Base-by-base conservation (phyloP, 805 yeast species). In the Saccharomycopsis sp. region DNA sequence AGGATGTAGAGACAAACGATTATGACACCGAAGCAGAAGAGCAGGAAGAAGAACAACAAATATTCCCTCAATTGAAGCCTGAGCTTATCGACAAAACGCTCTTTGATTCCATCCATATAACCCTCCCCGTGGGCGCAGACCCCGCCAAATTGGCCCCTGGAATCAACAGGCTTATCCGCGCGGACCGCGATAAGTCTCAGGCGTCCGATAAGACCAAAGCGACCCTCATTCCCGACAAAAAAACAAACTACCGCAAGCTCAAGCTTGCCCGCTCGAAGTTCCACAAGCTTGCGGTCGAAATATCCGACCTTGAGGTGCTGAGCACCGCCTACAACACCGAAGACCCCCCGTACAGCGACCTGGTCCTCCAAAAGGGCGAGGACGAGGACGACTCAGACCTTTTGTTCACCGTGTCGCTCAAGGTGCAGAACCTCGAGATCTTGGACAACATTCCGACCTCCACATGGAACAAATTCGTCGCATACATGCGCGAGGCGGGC, bases 381-480 rank as follows among this genome's bases (percentile, higher is more conserved):
- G 62, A 60, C 3, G 65, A 62, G 5, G 70, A 70, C 50, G 71
- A 66, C 41, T 74, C 77, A 18, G 84, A 80, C 54, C 51, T 77
- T 2, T 68, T 86, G 12, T 84, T 77, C 65, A 71, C 75, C 3
- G 68, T 85, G 12, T 77, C 73, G 14, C 50, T 89, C 1, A 69
- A 72, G 14, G 71, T 87, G 2, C 76, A 76, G 7, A 80, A 82
- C 46, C 71, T 89, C 51, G 83, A 80, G 54, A 74, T 90, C 2
- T 72, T 80, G 55, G 97, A 91, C 68, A 87, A 89, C 66, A 83
- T 91, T 1, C 85, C 90, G 0, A 81, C 91, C 0, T 92, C 97
- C 0, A 86, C 96, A 0, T 92, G 97, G 97, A 88, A 90, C 64
- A 87, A 87, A 71, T 84, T 91, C 68, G 75, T 84, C 34, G 83